These are phyloP conservation scores for Paramyrothecium sp. DNA, from an alignment of 2,329 filamentous ascomycete genomes.

Conservation along the genomic window DNA sequence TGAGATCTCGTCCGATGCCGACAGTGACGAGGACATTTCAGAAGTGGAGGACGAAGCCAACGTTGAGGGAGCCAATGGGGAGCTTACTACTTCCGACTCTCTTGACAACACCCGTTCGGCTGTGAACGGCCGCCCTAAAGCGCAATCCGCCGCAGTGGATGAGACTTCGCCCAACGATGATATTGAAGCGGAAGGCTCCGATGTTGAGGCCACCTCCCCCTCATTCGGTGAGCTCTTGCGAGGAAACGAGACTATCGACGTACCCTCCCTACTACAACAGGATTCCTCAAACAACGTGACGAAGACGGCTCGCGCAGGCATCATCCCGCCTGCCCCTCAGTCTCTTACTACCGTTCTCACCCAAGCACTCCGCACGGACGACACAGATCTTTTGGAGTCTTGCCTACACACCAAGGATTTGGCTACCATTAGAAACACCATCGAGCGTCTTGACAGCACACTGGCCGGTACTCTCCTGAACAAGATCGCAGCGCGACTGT, in stretches of 20 bases:
- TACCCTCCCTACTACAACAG: constrained; percentile 59
- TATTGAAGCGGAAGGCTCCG: constrained; percentile 33
- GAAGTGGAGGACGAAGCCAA: constrained; percentile 41
- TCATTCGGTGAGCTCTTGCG: constrained; percentile 87
- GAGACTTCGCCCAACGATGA: constrained; percentile 14
- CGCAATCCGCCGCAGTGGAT: constrained; percentile 9
- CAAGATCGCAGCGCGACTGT: constrained; percentile 82
- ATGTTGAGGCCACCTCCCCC: constrained; percentile 53
- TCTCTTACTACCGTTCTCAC: constrained; percentile 91
- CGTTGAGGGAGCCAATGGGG: constrained; percentile 12
- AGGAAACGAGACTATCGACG: constrained; percentile 73
- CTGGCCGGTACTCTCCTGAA: constrained; percentile 77
- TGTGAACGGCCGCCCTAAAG: constrained; percentile 21
- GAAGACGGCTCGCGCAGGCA: constrained; percentile 43
- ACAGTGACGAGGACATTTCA: constrained; percentile 44
- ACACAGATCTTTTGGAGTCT: constrained; percentile 84
- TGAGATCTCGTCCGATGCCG: constrained; percentile 57
- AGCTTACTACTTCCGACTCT: constrained; percentile 3
- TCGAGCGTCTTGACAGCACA: constrained; percentile 83
- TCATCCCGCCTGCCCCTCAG: constrained; percentile 67
- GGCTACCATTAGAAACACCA: constrained; percentile 78
- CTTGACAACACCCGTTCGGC: constrained; percentile 4
- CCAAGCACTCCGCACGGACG: constrained; percentile 90
- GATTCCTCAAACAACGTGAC: constrained; percentile 25
- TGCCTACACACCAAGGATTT: constrained; percentile 81